Percentiles rank a stretch among this genome's conserved stretches.
phyloP scores from a whole-genome alignment of 371 early-diverging fungal species.

The Zancudomyces culisetae region DNA sequence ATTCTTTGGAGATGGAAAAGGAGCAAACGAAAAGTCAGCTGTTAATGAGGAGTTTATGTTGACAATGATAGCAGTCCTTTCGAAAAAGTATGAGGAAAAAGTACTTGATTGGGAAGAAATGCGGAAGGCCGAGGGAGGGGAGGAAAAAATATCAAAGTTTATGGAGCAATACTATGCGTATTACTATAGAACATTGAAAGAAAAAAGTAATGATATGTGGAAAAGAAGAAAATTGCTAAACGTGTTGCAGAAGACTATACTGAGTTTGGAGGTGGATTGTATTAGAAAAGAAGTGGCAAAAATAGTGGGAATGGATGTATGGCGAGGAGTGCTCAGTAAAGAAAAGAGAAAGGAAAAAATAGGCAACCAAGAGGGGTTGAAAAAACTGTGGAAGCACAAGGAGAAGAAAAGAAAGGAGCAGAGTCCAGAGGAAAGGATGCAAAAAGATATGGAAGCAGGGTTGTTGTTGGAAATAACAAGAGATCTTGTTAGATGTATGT shows the following conservation, averaged over 20 bases:
- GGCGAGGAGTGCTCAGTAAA: conserved; percentile 40
- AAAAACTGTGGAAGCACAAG: conserved; percentile 41
- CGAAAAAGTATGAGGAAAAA: conserved; percentile 47
- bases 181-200: background rate
- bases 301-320: conserved; percentile 47
- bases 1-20: conserved; percentile 18
- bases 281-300: conserved; percentile 57
- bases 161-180: conserved; percentile 1
- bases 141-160: conserved; percentile 2
- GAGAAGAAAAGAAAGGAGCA: conserved; percentile 32
- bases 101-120: conserved; percentile 21
- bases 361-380: conserved; percentile 31
- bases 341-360: conserved; percentile 32
- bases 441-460: background rate
- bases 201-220: conserved; percentile 27
- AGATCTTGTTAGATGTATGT: conserved; percentile 3
- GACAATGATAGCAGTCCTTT: conserved; percentile 64
- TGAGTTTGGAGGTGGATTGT: conserved; percentile 49
- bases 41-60: conserved; percentile 40
- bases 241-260: conserved; percentile 57
- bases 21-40: conserved; percentile 21
- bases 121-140: conserved; percentile 36
- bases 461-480: conserved; percentile 5
- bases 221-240: conserved; percentile 29
- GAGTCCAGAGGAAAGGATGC: conserved; percentile 7